phyloP scores from a whole-genome alignment of 441 rosid genomes.

The Croton setiger region DNA sequence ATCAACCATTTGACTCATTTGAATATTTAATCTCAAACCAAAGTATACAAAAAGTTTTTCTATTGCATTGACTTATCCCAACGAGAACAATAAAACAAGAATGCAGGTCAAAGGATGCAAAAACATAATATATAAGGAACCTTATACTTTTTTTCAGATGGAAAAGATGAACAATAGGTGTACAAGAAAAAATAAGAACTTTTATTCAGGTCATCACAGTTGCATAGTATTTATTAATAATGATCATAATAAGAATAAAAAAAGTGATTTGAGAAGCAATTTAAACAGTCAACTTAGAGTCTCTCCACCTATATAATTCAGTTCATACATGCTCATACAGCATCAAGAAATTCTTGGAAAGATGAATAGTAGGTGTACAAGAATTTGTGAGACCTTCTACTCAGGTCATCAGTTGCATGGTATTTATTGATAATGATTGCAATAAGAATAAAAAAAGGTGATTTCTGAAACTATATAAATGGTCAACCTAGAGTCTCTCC shows the following conservation, averaged over 20 bases:
- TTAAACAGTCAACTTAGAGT: neutral
- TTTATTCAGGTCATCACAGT: neutral
- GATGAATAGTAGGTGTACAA: no score
- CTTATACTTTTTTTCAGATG: neutral
- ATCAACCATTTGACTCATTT: conserved; percentile 8
- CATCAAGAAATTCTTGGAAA: neutral
- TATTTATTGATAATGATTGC: no score
- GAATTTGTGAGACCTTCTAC: no score
- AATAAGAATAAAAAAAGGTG: no score
- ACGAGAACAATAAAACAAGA: neutral
- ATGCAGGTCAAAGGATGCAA: conserved; percentile 2
- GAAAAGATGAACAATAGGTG: neutral
- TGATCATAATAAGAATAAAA: neutral
- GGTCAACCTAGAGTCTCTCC: neutral
- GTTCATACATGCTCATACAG: neutral
- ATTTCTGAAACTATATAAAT: neutral
- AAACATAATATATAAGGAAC: neutral
- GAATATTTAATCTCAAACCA: no score
- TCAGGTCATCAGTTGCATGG: no score
- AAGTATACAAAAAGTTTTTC: neutral
- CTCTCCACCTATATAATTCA: neutral
- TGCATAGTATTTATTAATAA: no score
- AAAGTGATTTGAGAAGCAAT: neutral
- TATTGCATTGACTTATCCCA: neutral
- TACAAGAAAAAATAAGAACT: neutral